A percentile compares a stretch with the other conserved stretches of the same genome.
Evolutionary conservation across 441 rosid genomes (phyloP).

Genomic region (Pelargonium citronellum): DNA sequence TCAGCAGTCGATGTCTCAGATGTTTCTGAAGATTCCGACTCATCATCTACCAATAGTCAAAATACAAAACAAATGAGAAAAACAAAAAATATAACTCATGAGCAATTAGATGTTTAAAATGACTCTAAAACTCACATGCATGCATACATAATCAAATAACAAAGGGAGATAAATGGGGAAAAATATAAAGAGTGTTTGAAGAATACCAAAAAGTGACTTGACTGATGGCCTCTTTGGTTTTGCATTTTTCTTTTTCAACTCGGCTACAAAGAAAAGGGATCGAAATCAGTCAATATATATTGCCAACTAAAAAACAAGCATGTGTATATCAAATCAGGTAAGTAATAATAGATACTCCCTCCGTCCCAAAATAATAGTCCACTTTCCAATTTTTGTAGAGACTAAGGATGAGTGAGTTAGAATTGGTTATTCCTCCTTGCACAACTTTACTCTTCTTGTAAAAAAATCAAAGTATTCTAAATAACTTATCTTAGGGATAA

Average conservation of each 20-base stretch:
- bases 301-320: background rate
- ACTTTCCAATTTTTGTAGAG: too few species aligned
- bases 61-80: background rate
- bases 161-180: background rate
- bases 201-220: conserved; percentile 81
- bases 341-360: background rate
- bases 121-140: background rate
- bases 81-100: background rate
- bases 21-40: conserved; percentile 4
- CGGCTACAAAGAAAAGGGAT: conserved; percentile 38
- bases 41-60: background rate
- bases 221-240: conserved; percentile 93
- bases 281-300: background rate
- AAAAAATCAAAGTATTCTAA: too few species aligned
- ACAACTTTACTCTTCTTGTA: too few species aligned
- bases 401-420: too few species aligned
- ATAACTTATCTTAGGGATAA: too few species aligned
- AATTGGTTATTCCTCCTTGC: too few species aligned
- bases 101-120: background rate
- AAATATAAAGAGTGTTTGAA: background rate
- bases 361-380: too few species aligned
- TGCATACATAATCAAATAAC: background rate
- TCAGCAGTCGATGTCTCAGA: background rate
- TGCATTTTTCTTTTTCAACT: conserved; percentile 74
- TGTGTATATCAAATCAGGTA: background rate